phyloP scores from a whole-genome alignment of 768 basidiomycete genomes.

The Mycena vulgaris region DNA sequence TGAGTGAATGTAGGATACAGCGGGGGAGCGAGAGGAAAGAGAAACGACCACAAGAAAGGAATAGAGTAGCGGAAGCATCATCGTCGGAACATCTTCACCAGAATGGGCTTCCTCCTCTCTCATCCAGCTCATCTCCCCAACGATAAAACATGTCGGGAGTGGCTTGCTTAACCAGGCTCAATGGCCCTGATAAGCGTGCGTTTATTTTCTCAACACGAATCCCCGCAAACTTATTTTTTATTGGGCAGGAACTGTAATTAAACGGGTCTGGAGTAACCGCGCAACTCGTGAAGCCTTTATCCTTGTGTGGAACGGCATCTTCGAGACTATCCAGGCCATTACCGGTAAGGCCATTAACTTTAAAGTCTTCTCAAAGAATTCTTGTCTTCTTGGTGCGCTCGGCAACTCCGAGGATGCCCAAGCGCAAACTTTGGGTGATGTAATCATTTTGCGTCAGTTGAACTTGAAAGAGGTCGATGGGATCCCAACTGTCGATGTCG shows the following conservation, averaged over 20 bases:
- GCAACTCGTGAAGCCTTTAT: neutral
- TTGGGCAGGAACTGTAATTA: neutral
- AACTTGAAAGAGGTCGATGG: neutral
- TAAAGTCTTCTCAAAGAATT: neutral
- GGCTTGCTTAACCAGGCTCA: too few species aligned
- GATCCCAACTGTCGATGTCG: neutral
- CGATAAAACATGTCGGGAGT: too few species aligned
- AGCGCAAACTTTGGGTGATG: constrained; percentile 10
- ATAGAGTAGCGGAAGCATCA: too few species aligned
- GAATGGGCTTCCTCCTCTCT: too few species aligned
- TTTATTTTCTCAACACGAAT: too few species aligned
- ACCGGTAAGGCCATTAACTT: neutral
- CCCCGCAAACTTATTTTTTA: too few species aligned
- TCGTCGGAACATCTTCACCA: too few species aligned
- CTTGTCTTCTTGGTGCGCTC: neutral
- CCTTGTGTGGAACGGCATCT: constrained; percentile 1
- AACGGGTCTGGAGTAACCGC: neutral
- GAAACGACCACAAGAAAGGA: too few species aligned
- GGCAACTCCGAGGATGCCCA: constrained; percentile 10
- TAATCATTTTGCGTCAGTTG: constrained; percentile 11
- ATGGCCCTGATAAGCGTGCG: too few species aligned
- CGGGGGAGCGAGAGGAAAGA: too few species aligned
- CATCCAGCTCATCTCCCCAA: too few species aligned
- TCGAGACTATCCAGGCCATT: neutral
- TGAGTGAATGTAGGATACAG: too few species aligned